Evolutionary conservation across 2,329 filamentous ascomycete genomes (phyloP), one percentile per base, ranked within the genome.

Genomic region (Periconia macrospinosa): DNA sequence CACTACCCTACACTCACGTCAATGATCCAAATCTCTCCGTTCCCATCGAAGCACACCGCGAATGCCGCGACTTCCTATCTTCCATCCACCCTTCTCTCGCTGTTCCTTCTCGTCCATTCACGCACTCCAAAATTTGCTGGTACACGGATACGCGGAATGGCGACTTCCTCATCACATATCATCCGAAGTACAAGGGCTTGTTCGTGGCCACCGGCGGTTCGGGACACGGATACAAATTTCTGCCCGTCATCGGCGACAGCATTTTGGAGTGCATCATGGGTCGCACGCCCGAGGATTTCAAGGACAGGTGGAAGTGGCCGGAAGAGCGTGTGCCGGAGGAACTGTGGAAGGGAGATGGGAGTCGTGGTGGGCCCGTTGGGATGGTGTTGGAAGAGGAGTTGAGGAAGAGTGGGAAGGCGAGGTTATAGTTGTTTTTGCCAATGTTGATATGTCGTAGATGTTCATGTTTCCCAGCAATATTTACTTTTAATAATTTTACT

Each of bases 211-310:
- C 84, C 0, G 85, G 83, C 1, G 86, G 85, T 0, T 82, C 79
- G 35, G 85, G 85, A 0, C 85, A 87, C 66, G 85, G 76, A 0
- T 87, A 86, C 67, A 87, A 86, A 60, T 86, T 84, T 54, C 62
- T 86, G 46, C 84, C 84, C 0, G 80, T 81, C 2, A 78, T 87
- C 58, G 83, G 84, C 1, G 78, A 79, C 35, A 77, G 75, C 55
- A 79, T 86, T 13, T 75, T 81, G 0, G 78, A 84, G 56, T 76
- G 78, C n/a, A 65, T 85, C 60, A 69, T 67, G 63, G 74, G 54
- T 3, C 69, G 58, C 67, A 75, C 66, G 49, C 71, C 71, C 0
- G 68, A 69, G 3, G 81, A 82, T 49, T 83, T 91, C 61, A 75
- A 75, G 37, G 79, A 80, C 30, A 90, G 87, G 79, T 91, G 86